A percentile compares a stretch with the other conserved stretches of the same genome.
Conservation (phyloP, 768 basidiomycete genomes). For the Trametes villosa region DNA sequence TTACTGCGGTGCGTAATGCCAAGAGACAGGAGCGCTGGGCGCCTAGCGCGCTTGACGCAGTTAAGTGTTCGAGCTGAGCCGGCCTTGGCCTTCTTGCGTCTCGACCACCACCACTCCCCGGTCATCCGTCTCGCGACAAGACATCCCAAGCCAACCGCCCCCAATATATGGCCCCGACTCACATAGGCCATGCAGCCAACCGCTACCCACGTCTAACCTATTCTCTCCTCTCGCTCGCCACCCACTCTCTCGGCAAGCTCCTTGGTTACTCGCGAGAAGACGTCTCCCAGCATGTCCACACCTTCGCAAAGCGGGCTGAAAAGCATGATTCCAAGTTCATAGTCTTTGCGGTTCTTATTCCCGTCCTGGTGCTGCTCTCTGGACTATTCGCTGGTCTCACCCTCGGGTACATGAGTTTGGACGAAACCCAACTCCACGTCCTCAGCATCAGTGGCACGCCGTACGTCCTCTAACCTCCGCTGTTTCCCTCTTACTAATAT, state of each 20-base stretch:
- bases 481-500: not conserved
- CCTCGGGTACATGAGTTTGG: constrained; percentile 86
- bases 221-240: constrained; percentile 20
- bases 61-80: too few species aligned
- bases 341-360: constrained; percentile 61
- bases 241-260: constrained; percentile 19
- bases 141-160: too few species aligned
- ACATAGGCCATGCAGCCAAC: constrained; percentile 12
- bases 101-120: too few species aligned
- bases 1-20: too few species aligned
- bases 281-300: constrained; percentile 25
- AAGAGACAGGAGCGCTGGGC: too few species aligned
- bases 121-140: too few species aligned
- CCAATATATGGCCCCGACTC: constrained; percentile 23
- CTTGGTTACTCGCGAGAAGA: constrained; percentile 13
- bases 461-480: constrained; percentile 45
- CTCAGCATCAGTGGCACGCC: constrained; percentile 78
- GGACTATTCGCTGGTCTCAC: constrained; percentile 87
- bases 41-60: too few species aligned
- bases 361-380: constrained; percentile 74
- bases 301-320: constrained; percentile 34
- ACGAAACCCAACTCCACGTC: constrained; percentile 86
- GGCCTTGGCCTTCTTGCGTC: too few species aligned
- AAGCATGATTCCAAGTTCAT: constrained; percentile 35
- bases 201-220: constrained; percentile 23